Percentiles rank a stretch among this genome's conserved stretches.
Evolutionary conservation across 768 basidiomycete species (phyloP).

Genomic region (Kwoniella sp.): DNA sequence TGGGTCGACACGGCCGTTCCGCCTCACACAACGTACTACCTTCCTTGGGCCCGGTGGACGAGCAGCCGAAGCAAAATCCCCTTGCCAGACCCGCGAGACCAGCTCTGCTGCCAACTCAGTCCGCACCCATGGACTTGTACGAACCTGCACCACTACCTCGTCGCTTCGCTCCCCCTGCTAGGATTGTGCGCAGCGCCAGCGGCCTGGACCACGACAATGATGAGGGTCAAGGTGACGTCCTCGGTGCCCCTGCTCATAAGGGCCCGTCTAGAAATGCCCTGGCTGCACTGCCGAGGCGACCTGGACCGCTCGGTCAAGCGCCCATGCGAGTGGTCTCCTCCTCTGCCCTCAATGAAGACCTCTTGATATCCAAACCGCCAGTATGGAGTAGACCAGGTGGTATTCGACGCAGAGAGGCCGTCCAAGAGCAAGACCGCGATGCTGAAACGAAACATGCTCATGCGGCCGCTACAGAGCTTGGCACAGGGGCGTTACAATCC

Average conservation of each 20-base stretch:
- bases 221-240: background rate
- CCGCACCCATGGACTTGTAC: constrained; percentile 3
- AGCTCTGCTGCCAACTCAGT: constrained; percentile 1
- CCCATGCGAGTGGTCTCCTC: constrained; percentile 33
- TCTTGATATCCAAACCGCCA: constrained; percentile 1
- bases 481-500: too few relatives aligned
- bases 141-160: constrained; percentile 3
- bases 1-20: constrained; percentile 20
- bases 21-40: constrained; percentile 29
- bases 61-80: background rate
- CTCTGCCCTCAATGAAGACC: too few relatives aligned
- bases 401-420: background rate
- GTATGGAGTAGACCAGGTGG: background rate
- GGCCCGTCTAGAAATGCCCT: constrained; percentile 4
- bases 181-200: constrained; percentile 9
- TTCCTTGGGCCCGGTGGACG: background rate
- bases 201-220: too few relatives aligned
- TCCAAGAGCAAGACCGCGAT: background rate
- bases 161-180: constrained; percentile 18
- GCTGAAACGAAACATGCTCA: background rate
- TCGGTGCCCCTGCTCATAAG: background rate
- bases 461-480: background rate
- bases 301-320: constrained; percentile 30
- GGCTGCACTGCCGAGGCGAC: constrained; percentile 8
- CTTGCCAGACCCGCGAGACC: constrained; percentile 13